Percentiles rank a stretch among this genome's conserved stretches.
These are phyloP conservation scores for Pilaira anomala DNA, from an alignment of 192 early-diverging fungal genomes.

Conservation along the genomic window DNA sequence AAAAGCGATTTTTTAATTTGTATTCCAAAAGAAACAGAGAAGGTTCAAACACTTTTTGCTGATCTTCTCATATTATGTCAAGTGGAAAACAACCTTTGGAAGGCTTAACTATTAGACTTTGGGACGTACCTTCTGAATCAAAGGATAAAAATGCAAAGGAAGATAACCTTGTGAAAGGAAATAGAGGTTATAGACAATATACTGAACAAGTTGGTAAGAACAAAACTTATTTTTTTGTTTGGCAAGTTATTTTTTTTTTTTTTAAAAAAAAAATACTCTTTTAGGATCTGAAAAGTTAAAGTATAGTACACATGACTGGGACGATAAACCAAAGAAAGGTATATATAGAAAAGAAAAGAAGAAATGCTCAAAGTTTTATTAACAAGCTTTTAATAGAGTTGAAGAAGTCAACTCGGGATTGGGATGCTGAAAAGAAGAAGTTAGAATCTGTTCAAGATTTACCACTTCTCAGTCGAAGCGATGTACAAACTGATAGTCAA, in stretches of 20 bases:
- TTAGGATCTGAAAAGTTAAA: too few relatives aligned
- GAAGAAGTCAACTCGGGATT: not conserved
- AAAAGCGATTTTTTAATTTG: too few relatives aligned
- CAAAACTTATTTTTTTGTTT: too few relatives aligned
- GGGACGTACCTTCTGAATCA: not conserved
- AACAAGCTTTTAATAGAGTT: not conserved
- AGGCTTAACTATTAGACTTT: constrained; percentile 14
- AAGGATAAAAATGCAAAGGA: not conserved
- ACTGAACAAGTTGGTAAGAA: constrained; percentile 5
- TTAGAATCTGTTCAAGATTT: not conserved
- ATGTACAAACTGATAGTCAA: too few relatives aligned
- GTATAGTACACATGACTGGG: too few relatives aligned
- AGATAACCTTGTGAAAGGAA: not conserved
- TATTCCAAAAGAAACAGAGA: too few relatives aligned
- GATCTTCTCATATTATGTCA: not conserved
- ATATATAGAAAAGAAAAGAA: too few relatives aligned
- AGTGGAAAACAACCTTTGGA: constrained; percentile 5
- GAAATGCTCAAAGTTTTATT: too few relatives aligned
- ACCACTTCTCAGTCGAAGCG: not conserved
- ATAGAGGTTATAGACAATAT: constrained; percentile 11
- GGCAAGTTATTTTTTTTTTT: too few relatives aligned
- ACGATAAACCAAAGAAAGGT: too few relatives aligned
- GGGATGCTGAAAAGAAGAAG: not conserved
- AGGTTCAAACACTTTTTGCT: not conserved
- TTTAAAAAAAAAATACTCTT: too few relatives aligned